phyloP scores from a whole-genome alignment of 2,329 filamentous ascomycete genomes.

The Alternaria sp. region DNA sequence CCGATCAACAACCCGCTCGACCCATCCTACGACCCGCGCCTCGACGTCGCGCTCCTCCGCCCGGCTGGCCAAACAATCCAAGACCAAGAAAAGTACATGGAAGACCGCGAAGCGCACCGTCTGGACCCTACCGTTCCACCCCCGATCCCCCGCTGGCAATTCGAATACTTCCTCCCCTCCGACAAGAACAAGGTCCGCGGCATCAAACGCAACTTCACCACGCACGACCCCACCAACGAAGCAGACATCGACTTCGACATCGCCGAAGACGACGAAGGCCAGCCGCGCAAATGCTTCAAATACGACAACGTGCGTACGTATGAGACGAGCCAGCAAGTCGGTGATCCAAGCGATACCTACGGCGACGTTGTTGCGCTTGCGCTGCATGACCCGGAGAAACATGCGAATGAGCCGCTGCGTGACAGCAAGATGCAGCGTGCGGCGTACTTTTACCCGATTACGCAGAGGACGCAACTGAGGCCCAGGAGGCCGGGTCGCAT shows the following conservation, averaged over 20 bases:
- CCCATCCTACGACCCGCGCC: conserved; percentile 61
- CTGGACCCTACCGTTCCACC: conserved; percentile 58
- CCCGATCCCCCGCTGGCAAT: conserved; percentile 63
- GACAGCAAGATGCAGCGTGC: conserved; percentile 53
- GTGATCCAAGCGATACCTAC: conserved; percentile 59
- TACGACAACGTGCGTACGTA: conserved; percentile 66
- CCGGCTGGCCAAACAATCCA: conserved; percentile 61
- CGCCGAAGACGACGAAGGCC: conserved; percentile 50
- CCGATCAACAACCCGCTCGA: conserved; percentile 57
- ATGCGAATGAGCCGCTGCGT: conserved; percentile 44
- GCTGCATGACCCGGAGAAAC: conserved; percentile 60
- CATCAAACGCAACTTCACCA: conserved; percentile 63
- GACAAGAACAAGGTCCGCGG: conserved; percentile 54
- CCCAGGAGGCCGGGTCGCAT: conserved; percentile 52
- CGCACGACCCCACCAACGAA: conserved; percentile 60
- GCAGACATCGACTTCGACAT: conserved; percentile 41
- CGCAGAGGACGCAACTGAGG: conserved; percentile 61
- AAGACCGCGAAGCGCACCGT: conserved; percentile 50
- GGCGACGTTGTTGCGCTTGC: conserved; percentile 63
- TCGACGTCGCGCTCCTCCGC: conserved; percentile 65
- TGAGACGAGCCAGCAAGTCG: conserved; percentile 62
- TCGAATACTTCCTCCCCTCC: conserved; percentile 65
- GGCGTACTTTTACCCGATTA: conserved; percentile 68
- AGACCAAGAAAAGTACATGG: conserved; percentile 57
- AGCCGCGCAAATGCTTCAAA: conserved; percentile 59